These are phyloP conservation scores for Quercus lobata DNA, from an alignment of 331 rosid species.

Conservation along the genomic window DNA sequence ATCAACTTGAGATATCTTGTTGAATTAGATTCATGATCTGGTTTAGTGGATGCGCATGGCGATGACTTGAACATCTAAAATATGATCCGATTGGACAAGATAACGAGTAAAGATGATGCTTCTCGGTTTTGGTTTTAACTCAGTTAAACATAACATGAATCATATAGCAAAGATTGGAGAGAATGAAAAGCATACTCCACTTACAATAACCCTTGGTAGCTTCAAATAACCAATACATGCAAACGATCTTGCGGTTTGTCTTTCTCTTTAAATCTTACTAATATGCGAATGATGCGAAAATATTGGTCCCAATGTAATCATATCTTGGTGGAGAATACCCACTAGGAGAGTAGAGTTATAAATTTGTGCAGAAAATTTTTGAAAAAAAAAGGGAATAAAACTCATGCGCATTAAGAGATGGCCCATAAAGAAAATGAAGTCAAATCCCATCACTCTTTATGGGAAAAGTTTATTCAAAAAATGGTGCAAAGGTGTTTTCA, in stretches of 20 bases:
- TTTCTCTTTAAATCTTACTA: neutral
- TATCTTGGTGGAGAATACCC: conserved; percentile 16
- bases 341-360: conserved; percentile 18
- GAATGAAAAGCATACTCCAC: neutral
- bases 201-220: neutral
- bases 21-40: no score
- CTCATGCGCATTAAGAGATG: conserved; percentile 46
- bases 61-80: no score
- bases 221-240: neutral
- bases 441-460: conserved; percentile 50
- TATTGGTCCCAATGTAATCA: conserved; percentile 15
- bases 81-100: no score
- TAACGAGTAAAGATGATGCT: no score
- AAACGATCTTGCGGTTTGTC: no score
- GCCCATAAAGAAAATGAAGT: conserved; percentile 39
- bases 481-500: conserved; percentile 31
- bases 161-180: no score
- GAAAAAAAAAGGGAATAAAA: conserved; percentile 28
- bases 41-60: no score
- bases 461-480: conserved; percentile 38
- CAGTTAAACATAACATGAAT: no score
- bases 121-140: no score
- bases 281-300: neutral
- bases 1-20: no score
- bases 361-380: conserved; percentile 10